A percentile compares a stretch with the other conserved stretches of the same genome.
These are phyloP conservation scores for Lepidium didymum DNA, from an alignment of 345 rosid species.

Conservation along the genomic window DNA sequence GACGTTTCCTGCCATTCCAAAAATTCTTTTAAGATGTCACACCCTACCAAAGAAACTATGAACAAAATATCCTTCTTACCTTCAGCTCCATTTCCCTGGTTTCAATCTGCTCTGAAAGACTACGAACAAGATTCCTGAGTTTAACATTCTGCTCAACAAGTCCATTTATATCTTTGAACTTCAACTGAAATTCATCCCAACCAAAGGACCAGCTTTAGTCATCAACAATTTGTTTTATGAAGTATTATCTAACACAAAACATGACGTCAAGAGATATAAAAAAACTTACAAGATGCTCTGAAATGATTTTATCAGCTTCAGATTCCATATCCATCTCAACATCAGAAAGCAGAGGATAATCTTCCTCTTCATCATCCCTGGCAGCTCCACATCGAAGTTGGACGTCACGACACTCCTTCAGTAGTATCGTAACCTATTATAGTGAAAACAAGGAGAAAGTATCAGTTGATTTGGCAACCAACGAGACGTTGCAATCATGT, in stretches of 20 bases:
- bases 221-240: not conserved
- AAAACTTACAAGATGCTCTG: slow-evolving; percentile 63
- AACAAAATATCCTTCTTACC: slow-evolving; percentile 35
- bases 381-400: slow-evolving; percentile 80
- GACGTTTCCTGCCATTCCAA: slow-evolving; percentile 49
- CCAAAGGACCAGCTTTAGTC: slow-evolving; percentile 10
- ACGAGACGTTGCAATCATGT: slow-evolving; percentile 3
- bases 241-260: slow-evolving; percentile 10
- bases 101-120: slow-evolving; percentile 71
- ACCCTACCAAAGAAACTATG: not conserved
- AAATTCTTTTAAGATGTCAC: not conserved
- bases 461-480: slow-evolving; percentile 13
- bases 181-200: slow-evolving; percentile 50
- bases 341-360: slow-evolving; percentile 28
- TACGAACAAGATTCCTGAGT: slow-evolving; percentile 80
- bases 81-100: slow-evolving; percentile 67
- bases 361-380: slow-evolving; percentile 40
- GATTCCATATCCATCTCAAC: slow-evolving; percentile 45
- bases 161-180: slow-evolving; percentile 89
- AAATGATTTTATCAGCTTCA: slow-evolving; percentile 63
- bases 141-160: slow-evolving; percentile 93
- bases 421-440: slow-evolving; percentile 73
- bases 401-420: slow-evolving; percentile 92
- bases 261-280: not conserved
- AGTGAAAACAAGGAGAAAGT: slow-evolving; percentile 8